Base-by-base conservation (phyloP, 495 filamentous ascomycete species). In the Tuber umbilicatum region DNA sequence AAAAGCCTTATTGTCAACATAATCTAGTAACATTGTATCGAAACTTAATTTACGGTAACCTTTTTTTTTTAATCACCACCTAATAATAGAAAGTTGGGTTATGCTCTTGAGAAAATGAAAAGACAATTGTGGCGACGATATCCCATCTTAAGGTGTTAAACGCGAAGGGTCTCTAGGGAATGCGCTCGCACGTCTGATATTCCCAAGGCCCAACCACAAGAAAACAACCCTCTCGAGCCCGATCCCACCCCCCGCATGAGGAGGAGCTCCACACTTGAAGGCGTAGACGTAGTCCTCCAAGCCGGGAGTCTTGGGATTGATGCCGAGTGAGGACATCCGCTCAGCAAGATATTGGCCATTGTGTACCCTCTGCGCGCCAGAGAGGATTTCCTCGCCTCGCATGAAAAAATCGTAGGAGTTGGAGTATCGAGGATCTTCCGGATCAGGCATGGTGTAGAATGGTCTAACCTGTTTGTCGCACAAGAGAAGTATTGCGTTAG, bases 371-470 rank as follows among this genome's bases (percentile, higher is more conserved):
- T 97, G 94, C 14, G 94, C 94, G 71, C 94, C 94, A 2, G 91
- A 92, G 6, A 94, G 89, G 76, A 97, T 97, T 82, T 97, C 94
- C 81, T 97, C 94, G 7, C 94, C 94, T 17, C 94, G 92, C 71
- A 97, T 87, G 85, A 97, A 97, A 80, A 97, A 94, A 83, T 97
- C 94, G 77, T 97, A 97, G 0, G 94, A 96, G 84, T 97, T 97
- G 64, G 94, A 97, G 80, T 87, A 87, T 3, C 86, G 86, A 12
- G 88, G 84, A 78, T 97, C 89, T 16, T 90, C 84, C 3, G 92
- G 87, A 73, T 97, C 94, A 0, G 92, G 92, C 88, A 97, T 94
- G n/a, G 94, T 91, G 78, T 97, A 97, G 85, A 97, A 97, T 3
- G 94, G 94, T 47, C 94, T 88, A 17, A 64, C 55, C 55, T 64